Evolutionary conservation across 495 filamentous ascomycete species (phyloP).

Genomic region (Penicillium cinerascens): DNA sequence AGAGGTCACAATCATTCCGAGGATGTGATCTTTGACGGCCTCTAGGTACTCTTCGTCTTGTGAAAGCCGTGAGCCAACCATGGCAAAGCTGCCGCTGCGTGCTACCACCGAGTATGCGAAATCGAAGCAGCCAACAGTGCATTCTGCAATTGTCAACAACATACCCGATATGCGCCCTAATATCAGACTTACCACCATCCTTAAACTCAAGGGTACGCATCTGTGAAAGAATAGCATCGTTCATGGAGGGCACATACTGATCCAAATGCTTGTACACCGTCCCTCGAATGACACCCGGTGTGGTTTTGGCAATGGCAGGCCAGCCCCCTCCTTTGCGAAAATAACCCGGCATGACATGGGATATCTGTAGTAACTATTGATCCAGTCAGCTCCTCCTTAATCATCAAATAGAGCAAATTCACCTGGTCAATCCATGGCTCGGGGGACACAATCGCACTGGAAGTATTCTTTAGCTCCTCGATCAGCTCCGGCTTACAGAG

Average conservation of each 20-base stretch:
- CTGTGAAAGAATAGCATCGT: constrained; percentile 19
- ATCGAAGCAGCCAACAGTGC: constrained; percentile 18
- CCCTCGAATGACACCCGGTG: constrained; percentile 22
- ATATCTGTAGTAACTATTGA: constrained; percentile 22
- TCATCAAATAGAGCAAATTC: not conserved
- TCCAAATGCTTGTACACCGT: constrained; percentile 19
- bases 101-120: constrained; percentile 26
- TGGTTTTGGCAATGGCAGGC: constrained; percentile 25
- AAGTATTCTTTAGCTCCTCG: constrained; percentile 19
- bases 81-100: constrained; percentile 21
- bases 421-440: constrained; percentile 32
- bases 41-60: constrained; percentile 22
- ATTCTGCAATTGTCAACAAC: constrained; percentile 10
- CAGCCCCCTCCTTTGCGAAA: constrained; percentile 21
- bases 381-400: not conserved
- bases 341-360: constrained; percentile 28
- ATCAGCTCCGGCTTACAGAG: constrained; percentile 20
- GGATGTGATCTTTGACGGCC: constrained; percentile 25
- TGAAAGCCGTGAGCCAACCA: constrained; percentile 20
- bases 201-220: constrained; percentile 5
- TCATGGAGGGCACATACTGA: constrained; percentile 21
- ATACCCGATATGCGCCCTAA: not conserved
- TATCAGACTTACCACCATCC: constrained; percentile 6
- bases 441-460: constrained; percentile 13
- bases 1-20: constrained; percentile 26